Evolutionary conservation across 306 rosid species (phyloP), one percentile per base, ranked within the genome.

Genomic region (Casuarina cunninghamiana): DNA sequence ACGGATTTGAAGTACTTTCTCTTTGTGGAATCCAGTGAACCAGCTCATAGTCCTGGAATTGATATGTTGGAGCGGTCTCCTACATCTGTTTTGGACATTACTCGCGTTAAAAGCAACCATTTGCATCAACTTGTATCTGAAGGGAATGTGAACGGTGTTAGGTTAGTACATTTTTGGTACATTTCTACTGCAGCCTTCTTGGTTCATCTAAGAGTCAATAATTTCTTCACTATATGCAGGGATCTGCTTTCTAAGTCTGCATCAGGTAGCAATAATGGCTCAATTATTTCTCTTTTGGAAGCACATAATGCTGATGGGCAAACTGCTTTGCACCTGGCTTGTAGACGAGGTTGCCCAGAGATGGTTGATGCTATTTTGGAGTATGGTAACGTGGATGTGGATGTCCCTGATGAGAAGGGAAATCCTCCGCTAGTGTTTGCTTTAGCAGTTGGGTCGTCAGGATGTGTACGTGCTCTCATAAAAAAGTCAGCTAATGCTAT

Each of bases 381-480:
- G 83, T 87, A 88, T 70, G 74, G 77, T 74, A 97, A 93, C 67
- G 97, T 97, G 8, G 84, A 91, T 84, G 96, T 95, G 77, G 99
- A 95, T 85, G 91, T 95, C 77, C 83, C 90, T 86, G 99, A 93
- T 82, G 93, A 93, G 80, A 97, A 93, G 81, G 97, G 97, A 79
- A 97, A 95, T 86, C 97, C 99, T 80, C 99, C 99, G 6, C 91
- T 95, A 39, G 93, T 93, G 79, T 91, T 95, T 90, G 99, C 99
- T 41, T 87, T 93, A 66, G 99, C 97, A 66, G 99, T 97, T 81
- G 99, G 99, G 50, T 93, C 99, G 58, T 95, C 92, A 75, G 97
- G 88, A 80, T 95, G 99, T 77, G 97, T 95, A 73, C 80, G 84
- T 65, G 83, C 88, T 84, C 97, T 95, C 72, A 86, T 95, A 77